Evolutionary conservation across 1,139 yeast genomes (phyloP).

Genomic region (Chernovozyma sophiae-reginae): DNA sequence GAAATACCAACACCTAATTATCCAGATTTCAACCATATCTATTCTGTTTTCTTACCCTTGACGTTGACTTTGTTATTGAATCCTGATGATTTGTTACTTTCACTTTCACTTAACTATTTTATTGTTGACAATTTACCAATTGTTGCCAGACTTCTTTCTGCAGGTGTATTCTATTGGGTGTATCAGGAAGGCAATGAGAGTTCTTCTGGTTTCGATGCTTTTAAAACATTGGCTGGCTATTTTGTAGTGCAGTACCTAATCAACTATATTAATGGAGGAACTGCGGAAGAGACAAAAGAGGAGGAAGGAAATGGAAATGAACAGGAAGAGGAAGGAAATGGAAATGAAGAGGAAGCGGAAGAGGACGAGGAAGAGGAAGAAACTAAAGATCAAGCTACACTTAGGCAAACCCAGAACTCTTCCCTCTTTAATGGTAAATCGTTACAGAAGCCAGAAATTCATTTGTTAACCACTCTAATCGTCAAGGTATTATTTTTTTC

Average conservation of each 20-base stretch:
- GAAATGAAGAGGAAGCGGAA: conserved; percentile 14
- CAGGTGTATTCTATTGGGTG: conserved; percentile 26
- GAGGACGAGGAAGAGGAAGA: conserved; percentile 7
- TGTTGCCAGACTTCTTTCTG: conserved; percentile 25
- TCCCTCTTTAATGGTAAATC: conserved; percentile 12
- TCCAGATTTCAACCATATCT: conserved; percentile 39
- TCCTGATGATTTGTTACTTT: conserved; percentile 25
- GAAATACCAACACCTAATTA: conserved; percentile 16
- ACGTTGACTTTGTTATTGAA: conserved; percentile 19
- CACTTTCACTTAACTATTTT: conserved; percentile 36
- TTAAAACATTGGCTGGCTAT: conserved; percentile 23
- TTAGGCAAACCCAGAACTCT: conserved; percentile 1
- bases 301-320: conserved; percentile 7
- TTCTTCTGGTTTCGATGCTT: conserved; percentile 15
- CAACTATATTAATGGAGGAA: conserved; percentile 26
- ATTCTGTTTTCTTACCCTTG: conserved; percentile 32
- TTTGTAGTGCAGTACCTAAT: conserved; percentile 21
- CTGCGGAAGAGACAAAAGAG: conserved; percentile 13
- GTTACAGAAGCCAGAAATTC: conserved; percentile 35
- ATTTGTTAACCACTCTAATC: conserved; percentile 26
- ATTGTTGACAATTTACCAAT: conserved; percentile 31
- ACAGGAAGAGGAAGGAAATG: conserved; percentile 17
- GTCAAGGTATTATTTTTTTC: conserved; percentile 14
- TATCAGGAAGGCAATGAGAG: conserved; percentile 15
- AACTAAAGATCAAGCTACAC: conserved; percentile 7